Conservation (phyloP, 352 stramenopile genomes). For the Phytopythium delawarense region DNA sequence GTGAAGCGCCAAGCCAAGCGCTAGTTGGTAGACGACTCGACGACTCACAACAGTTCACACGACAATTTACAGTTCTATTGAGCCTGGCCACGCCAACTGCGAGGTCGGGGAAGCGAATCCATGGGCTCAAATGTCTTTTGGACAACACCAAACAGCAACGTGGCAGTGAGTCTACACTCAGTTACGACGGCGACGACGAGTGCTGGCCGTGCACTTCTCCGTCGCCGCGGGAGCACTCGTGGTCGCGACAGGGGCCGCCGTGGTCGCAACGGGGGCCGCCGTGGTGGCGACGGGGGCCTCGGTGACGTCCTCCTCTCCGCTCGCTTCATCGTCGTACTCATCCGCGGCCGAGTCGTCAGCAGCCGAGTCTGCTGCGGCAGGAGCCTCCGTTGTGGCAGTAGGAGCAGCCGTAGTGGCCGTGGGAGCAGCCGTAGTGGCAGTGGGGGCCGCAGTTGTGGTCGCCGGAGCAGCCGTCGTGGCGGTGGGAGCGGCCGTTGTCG, state of each 20-base stretch:
- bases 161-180: conserved; percentile 5
- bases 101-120: too few species aligned
- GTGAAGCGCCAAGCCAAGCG: too few species aligned
- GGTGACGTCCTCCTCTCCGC: neutral
- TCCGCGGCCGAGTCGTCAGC: neutral
- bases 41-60: neutral
- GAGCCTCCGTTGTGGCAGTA: conserved; percentile 9
- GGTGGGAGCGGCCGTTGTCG: conserved; percentile 6
- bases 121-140: neutral
- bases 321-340: conserved; percentile 2
- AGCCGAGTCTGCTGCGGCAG: neutral
- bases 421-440: neutral
- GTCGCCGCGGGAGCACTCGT: conserved; percentile 5
- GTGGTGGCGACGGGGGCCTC: neutral
- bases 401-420: neutral
- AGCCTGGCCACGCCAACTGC: neutral
- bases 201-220: conserved; percentile 12
- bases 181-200: conserved; percentile 20
- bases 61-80: neutral
- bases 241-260: conserved; percentile 2
- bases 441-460: conserved; percentile 4
- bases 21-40: too few species aligned
- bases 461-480: conserved; percentile 6
- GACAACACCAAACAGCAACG: neutral
- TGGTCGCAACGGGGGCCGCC: neutral